phyloP scores from a whole-genome alignment of 2,329 filamentous ascomycete species.

The Diaporthe sp. region DNA sequence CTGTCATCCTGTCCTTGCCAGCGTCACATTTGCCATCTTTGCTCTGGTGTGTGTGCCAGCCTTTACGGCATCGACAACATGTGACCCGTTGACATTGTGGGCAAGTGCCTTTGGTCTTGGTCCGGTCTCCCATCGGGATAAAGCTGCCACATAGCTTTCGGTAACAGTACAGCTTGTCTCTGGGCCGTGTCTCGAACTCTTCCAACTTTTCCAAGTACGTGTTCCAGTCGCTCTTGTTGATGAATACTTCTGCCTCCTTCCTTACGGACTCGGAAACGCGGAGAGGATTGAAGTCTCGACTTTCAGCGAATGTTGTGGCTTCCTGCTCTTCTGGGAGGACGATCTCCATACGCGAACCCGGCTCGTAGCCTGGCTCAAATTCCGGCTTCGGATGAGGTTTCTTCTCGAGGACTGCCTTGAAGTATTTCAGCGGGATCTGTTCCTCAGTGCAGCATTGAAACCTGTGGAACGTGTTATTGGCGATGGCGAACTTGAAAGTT shows the following conservation, averaged over 20 bases:
- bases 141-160: conserved; percentile 17
- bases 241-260: conserved; percentile 1
- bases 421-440: conserved; percentile 2
- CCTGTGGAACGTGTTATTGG: conserved; percentile 16
- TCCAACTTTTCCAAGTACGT: neutral
- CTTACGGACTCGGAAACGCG: conserved; percentile 18
- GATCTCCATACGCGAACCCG: neutral
- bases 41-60: conserved; percentile 3
- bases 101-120: neutral
- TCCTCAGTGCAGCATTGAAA: conserved; percentile 26
- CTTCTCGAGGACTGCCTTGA: neutral
- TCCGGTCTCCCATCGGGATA: neutral
- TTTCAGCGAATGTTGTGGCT: neutral
- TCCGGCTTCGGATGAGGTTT: conserved; percentile 13
- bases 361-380: conserved; percentile 22
- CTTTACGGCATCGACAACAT: conserved; percentile 23
- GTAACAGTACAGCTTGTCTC: conserved; percentile 27
- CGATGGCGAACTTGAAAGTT: conserved; percentile 24
- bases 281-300: conserved; percentile 22
- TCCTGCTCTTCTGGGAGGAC: neutral
- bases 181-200: conserved; percentile 15
- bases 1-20: conserved; percentile 16
- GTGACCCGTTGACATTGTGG: neutral
- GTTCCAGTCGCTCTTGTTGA: conserved; percentile 16
- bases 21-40: conserved; percentile 5